A percentile compares a stretch with the other conserved stretches of the same genome.
phyloP scores from a whole-genome alignment of 805 yeast genomes.

The Sungouiella thailandica region DNA sequence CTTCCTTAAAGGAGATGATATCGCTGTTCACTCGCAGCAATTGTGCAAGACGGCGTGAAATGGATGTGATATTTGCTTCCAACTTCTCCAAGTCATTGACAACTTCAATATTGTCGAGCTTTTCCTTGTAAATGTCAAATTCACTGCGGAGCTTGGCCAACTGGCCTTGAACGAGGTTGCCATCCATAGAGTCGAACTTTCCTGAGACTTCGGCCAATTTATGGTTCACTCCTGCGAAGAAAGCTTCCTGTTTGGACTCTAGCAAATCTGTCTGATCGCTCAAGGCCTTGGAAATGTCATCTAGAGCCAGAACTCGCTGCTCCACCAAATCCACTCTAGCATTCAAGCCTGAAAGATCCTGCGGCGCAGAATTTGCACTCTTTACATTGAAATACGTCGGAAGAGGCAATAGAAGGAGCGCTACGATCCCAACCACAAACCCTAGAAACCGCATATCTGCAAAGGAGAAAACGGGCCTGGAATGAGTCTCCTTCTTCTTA shows the following conservation, averaged over 20 bases:
- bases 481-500: neutral
- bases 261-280: conserved; percentile 16
- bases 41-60: conserved; percentile 13
- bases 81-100: conserved; percentile 7
- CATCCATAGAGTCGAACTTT: conserved; percentile 11
- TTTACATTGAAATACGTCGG: no score
- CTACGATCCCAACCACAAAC: conserved; percentile 2
- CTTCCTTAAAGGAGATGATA: conserved; percentile 12
- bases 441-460: conserved; percentile 2
- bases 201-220: no score
- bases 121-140: conserved; percentile 9
- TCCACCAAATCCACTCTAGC: conserved; percentile 9
- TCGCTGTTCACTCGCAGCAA: conserved; percentile 10
- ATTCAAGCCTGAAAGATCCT: conserved; percentile 4
- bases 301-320: conserved; percentile 10
- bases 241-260: conserved; percentile 13
- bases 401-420: neutral
- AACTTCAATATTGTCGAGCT: conserved; percentile 7
- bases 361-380: neutral
- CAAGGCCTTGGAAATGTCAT: conserved; percentile 13
- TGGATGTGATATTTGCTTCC: conserved; percentile 13
- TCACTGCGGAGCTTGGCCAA: conserved; percentile 6
- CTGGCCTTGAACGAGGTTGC: conserved; percentile 6
- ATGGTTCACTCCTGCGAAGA: conserved; percentile 8
- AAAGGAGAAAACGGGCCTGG: neutral